These are phyloP conservation scores for Ophioceras dolichostomum DNA, from an alignment of 2,329 filamentous ascomycete genomes.

Conservation along the genomic window DNA sequence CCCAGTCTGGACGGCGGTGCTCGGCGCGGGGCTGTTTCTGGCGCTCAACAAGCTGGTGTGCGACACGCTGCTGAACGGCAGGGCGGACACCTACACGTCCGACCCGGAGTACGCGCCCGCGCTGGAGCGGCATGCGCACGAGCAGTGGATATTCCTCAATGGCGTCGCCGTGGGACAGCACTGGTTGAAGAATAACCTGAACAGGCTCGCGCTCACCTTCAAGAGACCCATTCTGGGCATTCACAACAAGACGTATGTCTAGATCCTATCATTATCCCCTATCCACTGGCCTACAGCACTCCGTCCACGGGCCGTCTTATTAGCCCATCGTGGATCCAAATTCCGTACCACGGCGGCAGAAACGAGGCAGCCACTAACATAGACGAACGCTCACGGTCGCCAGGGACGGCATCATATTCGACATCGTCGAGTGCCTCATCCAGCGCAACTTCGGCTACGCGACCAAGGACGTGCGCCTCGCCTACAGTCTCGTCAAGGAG, in stretches of 20 bases:
- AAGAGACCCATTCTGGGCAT: slow-evolving; percentile 58
- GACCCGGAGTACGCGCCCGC: slow-evolving; percentile 37
- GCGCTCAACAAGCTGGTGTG: slow-evolving; percentile 38
- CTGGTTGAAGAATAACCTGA: slow-evolving; percentile 59
- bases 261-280: neutral
- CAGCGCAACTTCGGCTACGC: slow-evolving; percentile 65
- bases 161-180: slow-evolving; percentile 52
- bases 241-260: slow-evolving; percentile 53
- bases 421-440: slow-evolving; percentile 64
- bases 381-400: no score
- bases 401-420: slow-evolving; percentile 54
- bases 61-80: slow-evolving; percentile 40
- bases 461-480: slow-evolving; percentile 52
- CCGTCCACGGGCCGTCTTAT: no score
- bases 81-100: slow-evolving; percentile 33
- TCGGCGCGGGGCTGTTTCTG: slow-evolving; percentile 29
- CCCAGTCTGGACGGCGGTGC: slow-evolving; percentile 33
- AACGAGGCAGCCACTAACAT: no score
- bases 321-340: no score
- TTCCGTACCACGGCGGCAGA: no score
- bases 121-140: slow-evolving; percentile 39
- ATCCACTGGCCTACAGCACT: no score
- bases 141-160: slow-evolving; percentile 74
- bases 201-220: slow-evolving; percentile 61
- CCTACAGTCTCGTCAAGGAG: slow-evolving; percentile 49